Conservation (phyloP, 2,329 filamentous ascomycete species). For the Alternaria triticina region DNA sequence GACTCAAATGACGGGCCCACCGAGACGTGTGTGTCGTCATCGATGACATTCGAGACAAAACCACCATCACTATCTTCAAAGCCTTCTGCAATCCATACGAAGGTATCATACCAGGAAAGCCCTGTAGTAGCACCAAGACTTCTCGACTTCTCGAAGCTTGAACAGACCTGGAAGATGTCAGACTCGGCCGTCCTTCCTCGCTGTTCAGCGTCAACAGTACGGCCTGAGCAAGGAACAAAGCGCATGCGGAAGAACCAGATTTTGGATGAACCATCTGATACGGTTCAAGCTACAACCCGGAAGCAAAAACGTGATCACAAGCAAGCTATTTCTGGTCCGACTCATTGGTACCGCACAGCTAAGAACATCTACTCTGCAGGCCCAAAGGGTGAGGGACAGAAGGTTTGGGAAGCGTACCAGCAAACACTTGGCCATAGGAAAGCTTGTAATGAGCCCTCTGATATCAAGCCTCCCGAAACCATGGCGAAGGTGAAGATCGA, state of each 20-base stretch:
- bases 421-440: conserved; percentile 13
- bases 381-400: conserved; percentile 36
- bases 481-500: neutral
- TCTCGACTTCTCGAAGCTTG: neutral
- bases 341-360: conserved; percentile 8
- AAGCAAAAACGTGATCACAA: neutral
- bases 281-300: neutral
- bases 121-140: neutral
- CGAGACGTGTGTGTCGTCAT: neutral
- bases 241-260: neutral
- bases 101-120: neutral
- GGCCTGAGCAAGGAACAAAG: neutral
- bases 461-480: neutral
- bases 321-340: neutral
- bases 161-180: neutral
- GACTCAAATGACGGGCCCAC: neutral
- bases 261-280: neutral
- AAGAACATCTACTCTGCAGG: conserved; percentile 30
- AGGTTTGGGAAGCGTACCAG: conserved; percentile 27
- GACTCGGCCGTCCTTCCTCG: neutral
- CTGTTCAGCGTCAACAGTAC: neutral
- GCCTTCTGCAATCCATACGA: neutral
- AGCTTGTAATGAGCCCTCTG: neutral
- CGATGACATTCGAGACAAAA: neutral
- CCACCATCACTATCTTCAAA: neutral